These are phyloP conservation scores for Candolleomyces efflorescens DNA, from an alignment of 768 basidiomycete genomes.

Conservation along the genomic window DNA sequence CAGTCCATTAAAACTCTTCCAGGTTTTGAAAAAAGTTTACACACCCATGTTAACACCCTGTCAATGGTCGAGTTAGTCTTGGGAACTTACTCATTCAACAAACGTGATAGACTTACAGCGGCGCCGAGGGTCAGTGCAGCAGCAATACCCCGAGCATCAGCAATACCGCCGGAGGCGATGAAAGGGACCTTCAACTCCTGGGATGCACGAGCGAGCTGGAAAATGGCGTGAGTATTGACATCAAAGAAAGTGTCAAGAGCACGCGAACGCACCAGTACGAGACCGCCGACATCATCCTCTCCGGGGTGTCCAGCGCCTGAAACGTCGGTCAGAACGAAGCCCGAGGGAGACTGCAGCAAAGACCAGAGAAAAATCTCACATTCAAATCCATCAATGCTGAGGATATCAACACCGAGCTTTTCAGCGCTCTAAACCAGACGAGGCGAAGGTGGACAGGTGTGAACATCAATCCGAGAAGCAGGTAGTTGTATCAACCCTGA, in stretches of 20 bases:
- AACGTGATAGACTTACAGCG: conserved; percentile 42
- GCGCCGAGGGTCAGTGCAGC: conserved; percentile 81
- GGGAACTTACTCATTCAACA: background rate
- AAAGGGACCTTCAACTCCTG: conserved; percentile 81
- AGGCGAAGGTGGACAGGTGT: background rate
- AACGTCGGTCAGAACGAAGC: conserved; percentile 4
- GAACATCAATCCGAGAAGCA: background rate
- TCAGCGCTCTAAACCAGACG: conserved; percentile 44
- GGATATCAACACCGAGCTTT: conserved; percentile 75
- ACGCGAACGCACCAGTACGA: conserved; percentile 62
- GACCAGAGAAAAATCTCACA: conserved; percentile 43
- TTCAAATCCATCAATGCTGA: conserved; percentile 92
- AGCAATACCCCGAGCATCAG: conserved; percentile 79
- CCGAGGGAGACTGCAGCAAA: background rate
- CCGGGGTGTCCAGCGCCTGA: conserved; percentile 91
- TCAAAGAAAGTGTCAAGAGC: background rate
- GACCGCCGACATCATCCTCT: conserved; percentile 87
- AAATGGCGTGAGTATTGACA: background rate
- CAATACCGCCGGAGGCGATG: conserved; percentile 89
- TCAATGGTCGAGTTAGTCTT: background rate
- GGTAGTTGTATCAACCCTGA: background rate
- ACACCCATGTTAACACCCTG: conserved; percentile 84
- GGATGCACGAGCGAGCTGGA: conserved; percentile 79
- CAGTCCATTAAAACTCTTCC: background rate
- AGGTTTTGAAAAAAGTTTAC: background rate